These are phyloP conservation scores for Penicillium verhagenii DNA, from an alignment of 495 filamentous ascomycete genomes.

Conservation along the genomic window DNA sequence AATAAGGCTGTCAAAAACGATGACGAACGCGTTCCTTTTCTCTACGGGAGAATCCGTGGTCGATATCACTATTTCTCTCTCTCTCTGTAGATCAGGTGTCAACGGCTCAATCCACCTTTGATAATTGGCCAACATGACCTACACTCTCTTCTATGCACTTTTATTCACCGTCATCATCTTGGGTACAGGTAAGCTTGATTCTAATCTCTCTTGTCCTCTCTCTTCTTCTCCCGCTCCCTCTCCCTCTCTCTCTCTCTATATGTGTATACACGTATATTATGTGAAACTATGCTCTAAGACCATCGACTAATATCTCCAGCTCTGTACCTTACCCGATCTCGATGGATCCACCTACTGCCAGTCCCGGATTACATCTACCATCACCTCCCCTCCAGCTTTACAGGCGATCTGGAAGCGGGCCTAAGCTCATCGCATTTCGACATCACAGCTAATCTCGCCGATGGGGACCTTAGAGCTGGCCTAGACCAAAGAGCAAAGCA, in stretches of 20 bases:
- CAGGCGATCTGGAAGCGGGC: slow-evolving; percentile 78
- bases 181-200: slow-evolving; percentile 52
- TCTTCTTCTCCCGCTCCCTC: no score
- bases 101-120: neutral
- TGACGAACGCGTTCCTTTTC: neutral
- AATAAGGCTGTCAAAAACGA: neutral
- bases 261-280: no score
- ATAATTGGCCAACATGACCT: slow-evolving; percentile 50
- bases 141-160: slow-evolving; percentile 75
- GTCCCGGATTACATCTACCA: slow-evolving; percentile 67
- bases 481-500: slow-evolving; percentile 75
- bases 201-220: neutral
- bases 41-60: neutral
- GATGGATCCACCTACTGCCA: slow-evolving; percentile 66
- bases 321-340: slow-evolving; percentile 74
- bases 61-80: neutral
- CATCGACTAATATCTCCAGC: slow-evolving; percentile 33
- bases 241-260: no score
- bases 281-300: no score
- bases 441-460: slow-evolving; percentile 71
- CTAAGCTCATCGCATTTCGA: slow-evolving; percentile 80
- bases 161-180: slow-evolving; percentile 61
- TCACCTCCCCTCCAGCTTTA: slow-evolving; percentile 71
- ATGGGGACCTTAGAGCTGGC: slow-evolving; percentile 72
- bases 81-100: neutral